phyloP scores from a whole-genome alignment of 2,329 filamentous ascomycete species.

The Myriosclerotinia curreyana region DNA sequence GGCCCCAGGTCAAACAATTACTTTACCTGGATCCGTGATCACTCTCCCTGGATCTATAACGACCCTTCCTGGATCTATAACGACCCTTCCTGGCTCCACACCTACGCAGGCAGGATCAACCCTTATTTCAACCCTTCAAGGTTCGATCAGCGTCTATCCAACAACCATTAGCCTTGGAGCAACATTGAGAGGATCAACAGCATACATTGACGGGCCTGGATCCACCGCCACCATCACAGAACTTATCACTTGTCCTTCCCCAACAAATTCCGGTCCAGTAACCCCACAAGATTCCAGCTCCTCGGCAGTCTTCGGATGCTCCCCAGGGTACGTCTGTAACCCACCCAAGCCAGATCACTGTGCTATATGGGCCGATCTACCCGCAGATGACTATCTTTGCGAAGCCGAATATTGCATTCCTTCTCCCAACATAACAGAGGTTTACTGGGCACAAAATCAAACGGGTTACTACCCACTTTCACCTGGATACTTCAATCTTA shows the following conservation, averaged over 20 bases:
- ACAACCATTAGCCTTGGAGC: constrained; percentile 21
- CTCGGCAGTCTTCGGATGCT: constrained; percentile 44
- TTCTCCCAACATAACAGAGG: constrained; percentile 35
- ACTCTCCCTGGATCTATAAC: constrained; percentile 13
- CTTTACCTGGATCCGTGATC: constrained; percentile 3
- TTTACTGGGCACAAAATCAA: constrained; percentile 45
- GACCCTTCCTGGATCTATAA: constrained; percentile 17
- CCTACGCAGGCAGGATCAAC: constrained; percentile 23
- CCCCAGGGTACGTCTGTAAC: constrained; percentile 44
- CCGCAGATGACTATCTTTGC: constrained; percentile 42
- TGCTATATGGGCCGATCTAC: constrained; percentile 43
- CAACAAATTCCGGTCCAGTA: constrained; percentile 31
- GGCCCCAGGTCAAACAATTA: not conserved
- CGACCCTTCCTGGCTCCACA: not conserved
- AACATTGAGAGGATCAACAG: constrained; percentile 17
- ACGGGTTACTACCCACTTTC: constrained; percentile 53
- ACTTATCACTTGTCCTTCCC: constrained; percentile 29
- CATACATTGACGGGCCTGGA: constrained; percentile 19
- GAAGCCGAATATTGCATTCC: constrained; percentile 43
- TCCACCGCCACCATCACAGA: constrained; percentile 27
- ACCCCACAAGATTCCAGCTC: constrained; percentile 31
- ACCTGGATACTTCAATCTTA: constrained; percentile 62
- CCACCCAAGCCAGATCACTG: constrained; percentile 42
- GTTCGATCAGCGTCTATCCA: constrained; percentile 21
- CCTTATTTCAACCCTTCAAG: constrained; percentile 22